Base-by-base conservation (phyloP, 2,329 filamentous ascomycete species). In the Chaetothyriales sp. region DNA sequence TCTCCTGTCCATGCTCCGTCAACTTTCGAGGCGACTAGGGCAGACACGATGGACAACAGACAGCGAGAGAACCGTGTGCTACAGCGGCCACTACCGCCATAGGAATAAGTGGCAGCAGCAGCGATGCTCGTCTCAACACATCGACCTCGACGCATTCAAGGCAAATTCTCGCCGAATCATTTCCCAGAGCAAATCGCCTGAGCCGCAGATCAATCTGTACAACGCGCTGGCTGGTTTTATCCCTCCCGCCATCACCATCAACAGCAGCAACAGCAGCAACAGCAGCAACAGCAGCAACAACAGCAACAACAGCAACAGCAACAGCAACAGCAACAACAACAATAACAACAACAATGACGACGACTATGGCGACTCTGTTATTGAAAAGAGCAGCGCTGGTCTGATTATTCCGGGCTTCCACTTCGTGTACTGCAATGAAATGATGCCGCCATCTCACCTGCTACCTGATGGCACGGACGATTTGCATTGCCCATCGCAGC, bases 381-480 rank as follows among this genome's bases (percentile, higher is more conserved):
- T 33, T 13, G 8, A 33, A 8, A 33, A 33, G 29, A 33, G 8
- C 28, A 29, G 5, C 29, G 10, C 29, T 33, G 9, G 29, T 33
- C 29, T 9, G 7, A 33, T 67, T 15, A 81, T 83, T 0, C 74
- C 78, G 28, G 85, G 83, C 37, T 83, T 94, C 65, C 89, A 95
- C 66, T 75, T 95, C 37, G 80, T 90, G 58, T 94, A 94, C 71
- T 95, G 95, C 69, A 87, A 54, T 28, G 40, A 28, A 3, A 89
- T 54, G 77, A 85, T 9, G 77, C 81, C 56, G 71, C 83, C 18
- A 73, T 77, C 0, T 70, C 78, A 13, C 33, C 77, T 97, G 44
- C 76, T 88, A 18, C 73, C 80, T 1, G 92, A 98, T 69, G 90
- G 92, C 52, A 94, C 89, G 1, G 90, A 97, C 65, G 47, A 52